Evolutionary conservation across 305 asterid genomes (phyloP), one percentile per base, ranked within the genome.

Genomic region (Rubia tinctorum): DNA sequence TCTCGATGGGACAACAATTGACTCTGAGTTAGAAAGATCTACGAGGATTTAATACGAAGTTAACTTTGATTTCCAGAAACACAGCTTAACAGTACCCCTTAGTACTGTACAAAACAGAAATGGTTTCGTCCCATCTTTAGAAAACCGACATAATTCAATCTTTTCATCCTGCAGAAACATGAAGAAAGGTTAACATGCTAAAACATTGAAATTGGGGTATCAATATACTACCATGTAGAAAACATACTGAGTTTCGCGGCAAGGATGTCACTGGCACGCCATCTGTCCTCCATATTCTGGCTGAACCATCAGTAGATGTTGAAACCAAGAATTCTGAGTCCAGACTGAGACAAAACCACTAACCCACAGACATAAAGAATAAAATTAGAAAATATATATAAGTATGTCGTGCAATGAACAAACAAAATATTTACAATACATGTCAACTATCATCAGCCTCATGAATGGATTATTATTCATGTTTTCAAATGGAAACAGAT

Each of bases 91-190:
- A 20, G 44, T 79, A 89, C 99, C 99, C 85, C 80, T 88, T 82
- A 88, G 92, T 74, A 88, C 87, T 70, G 89, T 76, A 84, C 91
- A 85, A 81, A 93, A 93, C 78, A 93, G 79, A 84, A 93, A 95
- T 18, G 98, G 99, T 74, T 86, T 91, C 74, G 99, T 88, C 82
- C 99, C 99, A 77, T 94, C 98, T 82, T 89, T 91, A 66, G 99
- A 94, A 82, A 95, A 95, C 66, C 95, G 88, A 81, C 99, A 95
- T 74, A 83, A 85, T 82, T 89, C 97, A 76, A 92, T 85, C 79
- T 76, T 92, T 85, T 95, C 99, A 86, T 92, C 96, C 98, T 95
- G 78, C 80, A 73, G 76, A 74, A 18, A 71, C 67, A 27, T 30
- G 71, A 82, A 65, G 66, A 8, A 75, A 63, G 68, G 73, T 58